Conservation (phyloP, 306 rosid species). For the Dryas drummondii region DNA sequence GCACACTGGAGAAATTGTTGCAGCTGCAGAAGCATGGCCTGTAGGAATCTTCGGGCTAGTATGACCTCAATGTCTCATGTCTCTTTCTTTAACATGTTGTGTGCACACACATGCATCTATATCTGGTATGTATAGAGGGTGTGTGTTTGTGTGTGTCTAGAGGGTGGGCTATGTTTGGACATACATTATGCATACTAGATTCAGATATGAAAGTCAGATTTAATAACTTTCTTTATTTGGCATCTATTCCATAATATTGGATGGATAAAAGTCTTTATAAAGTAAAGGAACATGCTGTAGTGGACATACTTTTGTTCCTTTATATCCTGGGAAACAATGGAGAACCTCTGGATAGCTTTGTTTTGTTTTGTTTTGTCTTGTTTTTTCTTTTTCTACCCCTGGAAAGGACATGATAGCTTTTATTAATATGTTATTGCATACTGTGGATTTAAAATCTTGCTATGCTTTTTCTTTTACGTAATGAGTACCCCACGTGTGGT, state of each 20-base stretch:
- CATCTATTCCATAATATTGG: not conserved
- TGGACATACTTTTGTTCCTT: not conserved
- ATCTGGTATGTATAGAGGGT: too few relatives aligned
- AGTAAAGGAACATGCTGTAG: not conserved
- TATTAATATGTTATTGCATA: not conserved
- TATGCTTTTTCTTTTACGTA: not conserved
- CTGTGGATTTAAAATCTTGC: not conserved
- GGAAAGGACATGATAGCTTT: not conserved
- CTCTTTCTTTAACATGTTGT: not conserved
- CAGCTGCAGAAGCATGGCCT: slow-evolving; percentile 90
- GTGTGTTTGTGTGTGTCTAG: too few relatives aligned
- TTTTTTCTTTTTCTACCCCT: too few relatives aligned
- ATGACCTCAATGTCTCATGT: slow-evolving; percentile 45
- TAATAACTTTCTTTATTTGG: not conserved
- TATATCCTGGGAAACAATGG: not conserved
- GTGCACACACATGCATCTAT: not conserved
- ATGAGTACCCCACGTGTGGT: not conserved
- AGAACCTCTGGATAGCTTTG: not conserved
- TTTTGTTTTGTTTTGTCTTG: too few relatives aligned
- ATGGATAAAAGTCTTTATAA: not conserved
- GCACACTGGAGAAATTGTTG: slow-evolving; percentile 73
- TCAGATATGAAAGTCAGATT: not conserved
- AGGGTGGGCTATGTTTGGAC: too few relatives aligned
- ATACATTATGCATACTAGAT: not conserved
- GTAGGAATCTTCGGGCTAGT: slow-evolving; percentile 89